phyloP scores from a whole-genome alignment of 2,329 filamentous ascomycete genomes.

The Leptoxyphium fumago region DNA sequence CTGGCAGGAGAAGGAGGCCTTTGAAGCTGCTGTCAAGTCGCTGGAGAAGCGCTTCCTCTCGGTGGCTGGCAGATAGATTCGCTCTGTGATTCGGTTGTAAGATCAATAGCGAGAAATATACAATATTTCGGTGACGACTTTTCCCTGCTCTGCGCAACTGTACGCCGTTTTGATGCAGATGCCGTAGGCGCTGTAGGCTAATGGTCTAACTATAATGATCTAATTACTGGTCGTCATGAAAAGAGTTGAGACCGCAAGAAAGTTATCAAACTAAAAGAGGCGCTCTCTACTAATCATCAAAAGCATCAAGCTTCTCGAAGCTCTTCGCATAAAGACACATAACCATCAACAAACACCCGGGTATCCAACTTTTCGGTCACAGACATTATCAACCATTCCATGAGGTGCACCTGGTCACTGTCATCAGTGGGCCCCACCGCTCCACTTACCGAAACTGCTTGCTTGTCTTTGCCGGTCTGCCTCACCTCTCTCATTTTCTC shows the following conservation, averaged over 20 bases:
- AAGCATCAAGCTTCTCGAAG: neutral
- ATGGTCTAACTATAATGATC: no score
- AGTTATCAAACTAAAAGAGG: no score
- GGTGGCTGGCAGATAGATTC: slow-evolving; percentile 44
- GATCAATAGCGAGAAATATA: no score
- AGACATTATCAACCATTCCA: slow-evolving; percentile 10
- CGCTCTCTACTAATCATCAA: no score
- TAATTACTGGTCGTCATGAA: no score
- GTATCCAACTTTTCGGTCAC: slow-evolving; percentile 6
- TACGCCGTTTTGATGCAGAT: no score
- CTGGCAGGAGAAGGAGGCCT: slow-evolving; percentile 82
- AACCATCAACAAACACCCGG: slow-evolving; percentile 10
- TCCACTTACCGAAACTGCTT: neutral
- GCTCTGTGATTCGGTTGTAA: no score
- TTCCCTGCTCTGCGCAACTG: no score
- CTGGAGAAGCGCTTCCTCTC: slow-evolving; percentile 82
- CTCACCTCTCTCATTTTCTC: slow-evolving; percentile 2
- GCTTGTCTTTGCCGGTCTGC: neutral
- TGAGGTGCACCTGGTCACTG: slow-evolving; percentile 2
- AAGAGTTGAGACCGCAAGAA: no score
- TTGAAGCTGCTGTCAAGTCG: slow-evolving; percentile 76
- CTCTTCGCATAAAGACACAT: slow-evolving; percentile 10
- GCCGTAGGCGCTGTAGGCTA: no score
- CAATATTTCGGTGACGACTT: no score
- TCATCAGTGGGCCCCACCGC: neutral